Base-by-base conservation (phyloP, 2,329 filamentous ascomycete genomes). In the Alternaria brassicicola region DNA sequence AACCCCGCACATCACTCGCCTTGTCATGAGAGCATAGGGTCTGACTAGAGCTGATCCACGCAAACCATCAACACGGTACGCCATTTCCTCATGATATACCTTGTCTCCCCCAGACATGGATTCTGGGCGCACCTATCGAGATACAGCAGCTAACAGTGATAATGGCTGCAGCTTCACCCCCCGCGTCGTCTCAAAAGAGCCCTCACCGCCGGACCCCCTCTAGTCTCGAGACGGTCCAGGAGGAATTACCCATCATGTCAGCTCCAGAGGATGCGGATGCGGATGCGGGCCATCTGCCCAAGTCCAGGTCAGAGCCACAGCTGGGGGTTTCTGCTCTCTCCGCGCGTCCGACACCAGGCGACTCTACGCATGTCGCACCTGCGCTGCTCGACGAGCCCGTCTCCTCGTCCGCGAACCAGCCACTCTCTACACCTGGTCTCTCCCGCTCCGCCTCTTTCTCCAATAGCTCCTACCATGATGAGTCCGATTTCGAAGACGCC, bases 381-480 rank as follows among this genome's bases (percentile, higher is more conserved):
- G 67, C 70, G 13, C 57, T 74, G n/a, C 33, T 72, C 23, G 63
- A 70, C 78, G 80, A 77, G 81, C 81, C 35, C 71, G 78, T 39
- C 80, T 84, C 83, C 19, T 48, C 7, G 76, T 81, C 31, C 72
- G 78, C 47, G 80, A 84, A 55, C 69, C 80, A 68, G 55, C 70
- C 78, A 2, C 75, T 74, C 4, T 75, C 80, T 41, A 88, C 71
- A 81, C 87, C 48, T 72, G 82, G 63, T 62, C 80, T 93, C 46
- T 96, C 93, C 7, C 87, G 93, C 58, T 89, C 90, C 54, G 84
- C 86, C 15, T 96, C 93, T 15, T 93, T 93, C 76, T 93, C 91
- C n/a, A 88, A 87, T 47, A 92, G 88, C 77, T 92, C 89, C n/a
- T 92, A 92, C 70, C 91, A 95, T 56, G 91, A 95, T 68, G 92